Percentiles rank a stretch among this genome's conserved stretches.
Evolutionary conservation across 805 yeast species (phyloP).

Genomic region (Pichia manshurica): DNA sequence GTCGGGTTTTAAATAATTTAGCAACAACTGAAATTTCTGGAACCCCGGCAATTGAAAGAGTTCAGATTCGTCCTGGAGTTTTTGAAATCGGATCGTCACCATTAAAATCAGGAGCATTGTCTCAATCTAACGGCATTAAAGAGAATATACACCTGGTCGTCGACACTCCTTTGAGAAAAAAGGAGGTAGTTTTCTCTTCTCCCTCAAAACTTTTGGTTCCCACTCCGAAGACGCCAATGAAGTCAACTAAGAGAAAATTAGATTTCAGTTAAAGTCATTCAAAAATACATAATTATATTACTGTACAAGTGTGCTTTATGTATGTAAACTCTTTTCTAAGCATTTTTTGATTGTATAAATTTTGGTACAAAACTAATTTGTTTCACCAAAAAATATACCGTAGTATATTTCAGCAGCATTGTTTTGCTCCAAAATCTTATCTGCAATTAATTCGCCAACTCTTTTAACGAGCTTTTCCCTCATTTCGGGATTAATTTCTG

Average conservation of each 20-base stretch:
- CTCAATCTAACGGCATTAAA: background rate
- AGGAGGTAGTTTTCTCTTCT: slow-evolving; percentile 1
- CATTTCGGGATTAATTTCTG: slow-evolving; percentile 16
- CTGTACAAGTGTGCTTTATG: background rate
- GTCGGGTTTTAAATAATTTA: no score
- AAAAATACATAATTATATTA: background rate
- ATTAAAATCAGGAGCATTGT: slow-evolving; percentile 3
- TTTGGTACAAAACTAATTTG: background rate
- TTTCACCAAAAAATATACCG: slow-evolving; percentile 73
- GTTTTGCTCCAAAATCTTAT: slow-evolving; percentile 40
- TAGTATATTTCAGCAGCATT: slow-evolving; percentile 48
- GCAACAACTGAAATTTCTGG: background rate
- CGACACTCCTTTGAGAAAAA: slow-evolving; percentile 3
- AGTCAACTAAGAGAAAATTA: slow-evolving; percentile 19
- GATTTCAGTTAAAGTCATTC: slow-evolving; percentile 15
- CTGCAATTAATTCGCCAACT: slow-evolving; percentile 56
- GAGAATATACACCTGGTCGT: background rate
- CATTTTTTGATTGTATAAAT: background rate
- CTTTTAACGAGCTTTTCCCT: slow-evolving; percentile 44
- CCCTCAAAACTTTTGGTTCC: background rate
- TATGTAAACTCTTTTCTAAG: slow-evolving; percentile 3
- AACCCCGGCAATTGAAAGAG: slow-evolving; percentile 11
- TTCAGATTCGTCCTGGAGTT: slow-evolving; percentile 14
- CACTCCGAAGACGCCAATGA: background rate
- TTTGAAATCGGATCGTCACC: slow-evolving; percentile 22